These are phyloP conservation scores for Tripterygium wilfordii DNA, from an alignment of 177 flowering plant species.

Conservation along the genomic window DNA sequence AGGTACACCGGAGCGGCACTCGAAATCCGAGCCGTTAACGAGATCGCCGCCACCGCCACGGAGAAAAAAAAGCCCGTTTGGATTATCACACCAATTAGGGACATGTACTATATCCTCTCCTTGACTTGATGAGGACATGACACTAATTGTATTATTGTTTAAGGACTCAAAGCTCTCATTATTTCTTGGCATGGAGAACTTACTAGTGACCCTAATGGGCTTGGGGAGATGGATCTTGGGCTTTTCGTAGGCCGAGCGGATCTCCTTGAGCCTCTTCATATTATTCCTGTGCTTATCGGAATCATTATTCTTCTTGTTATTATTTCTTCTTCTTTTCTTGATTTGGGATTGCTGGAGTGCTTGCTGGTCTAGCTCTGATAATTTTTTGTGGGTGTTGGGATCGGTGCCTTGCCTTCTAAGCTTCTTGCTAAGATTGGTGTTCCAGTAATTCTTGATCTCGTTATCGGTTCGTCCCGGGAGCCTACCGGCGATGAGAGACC, in stretches of 20 bases:
- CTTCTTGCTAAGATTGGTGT: slow-evolving; percentile 42
- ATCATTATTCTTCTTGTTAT: slow-evolving; percentile 3
- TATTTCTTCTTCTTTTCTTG: slow-evolving; percentile 10
- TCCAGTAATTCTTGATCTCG: slow-evolving; percentile 60
- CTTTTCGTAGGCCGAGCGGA: slow-evolving; percentile 3
- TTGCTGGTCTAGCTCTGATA: slow-evolving; percentile 3
- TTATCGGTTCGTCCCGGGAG: slow-evolving; percentile 61
- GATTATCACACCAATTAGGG: too few relatives aligned
- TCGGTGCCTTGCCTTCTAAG: slow-evolving; percentile 25
- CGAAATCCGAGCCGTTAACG: too few relatives aligned
- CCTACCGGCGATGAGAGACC: slow-evolving; percentile 58
- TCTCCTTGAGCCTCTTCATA: background rate
- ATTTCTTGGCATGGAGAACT: slow-evolving; percentile 18
- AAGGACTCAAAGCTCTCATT: slow-evolving; percentile 28
- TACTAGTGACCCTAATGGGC: slow-evolving; percentile 24
- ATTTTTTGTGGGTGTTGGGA: slow-evolving; percentile 17
- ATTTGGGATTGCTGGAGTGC: too few relatives aligned
- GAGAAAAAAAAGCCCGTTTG: slow-evolving; percentile 6
- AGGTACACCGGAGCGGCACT: slow-evolving; percentile 15
- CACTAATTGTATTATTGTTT: too few relatives aligned
- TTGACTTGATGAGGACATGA: slow-evolving; percentile 13
- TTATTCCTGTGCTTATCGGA: slow-evolving; percentile 4
- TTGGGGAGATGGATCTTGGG: slow-evolving; percentile 36
- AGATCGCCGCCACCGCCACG: slow-evolving; percentile 5
- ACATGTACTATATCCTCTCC: slow-evolving; percentile 7